Percentiles rank a stretch among this genome's conserved stretches.
Evolutionary conservation across 1,284 basidiomycete genomes (phyloP).

Genomic region (Fomitopsis schrenkii): DNA sequence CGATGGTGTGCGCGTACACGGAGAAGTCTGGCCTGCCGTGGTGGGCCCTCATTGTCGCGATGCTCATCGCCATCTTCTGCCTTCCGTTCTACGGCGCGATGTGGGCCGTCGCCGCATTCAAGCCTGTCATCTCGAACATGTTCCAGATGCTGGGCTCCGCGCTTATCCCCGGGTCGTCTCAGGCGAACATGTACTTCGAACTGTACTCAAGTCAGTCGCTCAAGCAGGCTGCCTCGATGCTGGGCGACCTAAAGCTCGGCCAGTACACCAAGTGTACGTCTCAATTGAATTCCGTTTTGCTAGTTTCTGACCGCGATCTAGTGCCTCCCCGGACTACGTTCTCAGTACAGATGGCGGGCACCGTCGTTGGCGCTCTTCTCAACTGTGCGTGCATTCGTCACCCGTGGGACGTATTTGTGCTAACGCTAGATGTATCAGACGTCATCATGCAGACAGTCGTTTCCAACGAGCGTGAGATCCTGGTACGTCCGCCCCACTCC

Average conservation of each 20-base stretch:
- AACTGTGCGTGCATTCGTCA: constrained; percentile 15
- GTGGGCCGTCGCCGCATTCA: constrained; percentile 24
- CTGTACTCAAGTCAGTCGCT: constrained; percentile 32
- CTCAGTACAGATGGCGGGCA: constrained; percentile 43
- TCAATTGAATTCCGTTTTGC: no score
- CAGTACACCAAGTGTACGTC: constrained; percentile 54
- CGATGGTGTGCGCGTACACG: constrained; percentile 38
- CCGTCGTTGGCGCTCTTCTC: constrained; percentile 36
- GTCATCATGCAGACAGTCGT: constrained; percentile 26
- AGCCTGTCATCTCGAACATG: constrained; percentile 7
- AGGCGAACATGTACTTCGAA: constrained; percentile 41
- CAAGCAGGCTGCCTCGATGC: constrained; percentile 29
- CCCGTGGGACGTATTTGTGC: neutral
- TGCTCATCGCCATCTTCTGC: constrained; percentile 41
- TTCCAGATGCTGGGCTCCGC: constrained; percentile 35
- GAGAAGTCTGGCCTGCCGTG: constrained; percentile 45
- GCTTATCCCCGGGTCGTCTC: constrained; percentile 35
- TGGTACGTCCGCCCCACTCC: constrained; percentile 1
- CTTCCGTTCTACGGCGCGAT: constrained; percentile 34
- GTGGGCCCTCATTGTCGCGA: constrained; percentile 42
- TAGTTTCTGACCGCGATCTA: neutral
- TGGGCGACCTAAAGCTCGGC: constrained; percentile 41
- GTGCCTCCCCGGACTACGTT: constrained; percentile 36
- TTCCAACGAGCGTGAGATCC: constrained; percentile 20
- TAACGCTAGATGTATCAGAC: constrained; percentile 1